Evolutionary conservation across 768 basidiomycete species (phyloP).

Genomic region (Panaeolus cyanescens): DNA sequence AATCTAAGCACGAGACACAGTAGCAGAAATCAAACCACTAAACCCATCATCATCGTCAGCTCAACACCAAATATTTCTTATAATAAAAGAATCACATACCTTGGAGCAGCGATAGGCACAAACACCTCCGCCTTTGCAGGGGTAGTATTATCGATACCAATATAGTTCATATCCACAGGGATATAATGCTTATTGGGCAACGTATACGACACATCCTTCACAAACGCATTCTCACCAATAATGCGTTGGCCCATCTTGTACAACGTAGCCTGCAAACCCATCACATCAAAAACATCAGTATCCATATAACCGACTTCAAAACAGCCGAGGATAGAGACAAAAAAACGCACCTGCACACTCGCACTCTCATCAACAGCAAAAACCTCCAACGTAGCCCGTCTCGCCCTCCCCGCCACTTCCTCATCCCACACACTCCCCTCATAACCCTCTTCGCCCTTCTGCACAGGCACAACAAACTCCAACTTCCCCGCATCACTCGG

Average conservation of each 20-base stretch:
- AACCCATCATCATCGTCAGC: slow-evolving; percentile 17
- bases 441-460: slow-evolving; percentile 31
- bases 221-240: slow-evolving; percentile 60
- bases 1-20: slow-evolving; percentile 45
- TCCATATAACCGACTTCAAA: not conserved
- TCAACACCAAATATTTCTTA: not conserved
- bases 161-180: slow-evolving; percentile 79
- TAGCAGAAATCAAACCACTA: slow-evolving; percentile 65
- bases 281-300: not conserved
- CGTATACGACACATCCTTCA: slow-evolving; percentile 66
- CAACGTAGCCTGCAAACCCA: slow-evolving; percentile 70
- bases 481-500: slow-evolving; percentile 56
- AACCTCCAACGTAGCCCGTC: slow-evolving; percentile 68
- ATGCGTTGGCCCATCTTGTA: slow-evolving; percentile 86
- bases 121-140: slow-evolving; percentile 86
- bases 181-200: slow-evolving; percentile 97
- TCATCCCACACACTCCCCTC: slow-evolving; percentile 61
- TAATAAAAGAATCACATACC: slow-evolving; percentile 45
- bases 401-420: slow-evolving; percentile 51
- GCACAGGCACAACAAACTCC: slow-evolving; percentile 45
- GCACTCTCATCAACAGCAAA: slow-evolving; percentile 91
- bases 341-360: slow-evolving; percentile 75
- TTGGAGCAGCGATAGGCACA: slow-evolving; percentile 82
- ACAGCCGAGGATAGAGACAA: not conserved
- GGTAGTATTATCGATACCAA: slow-evolving; percentile 69